Conservation (phyloP, 129 eudicot genomes). For the Dittrichia graveolens region DNA sequence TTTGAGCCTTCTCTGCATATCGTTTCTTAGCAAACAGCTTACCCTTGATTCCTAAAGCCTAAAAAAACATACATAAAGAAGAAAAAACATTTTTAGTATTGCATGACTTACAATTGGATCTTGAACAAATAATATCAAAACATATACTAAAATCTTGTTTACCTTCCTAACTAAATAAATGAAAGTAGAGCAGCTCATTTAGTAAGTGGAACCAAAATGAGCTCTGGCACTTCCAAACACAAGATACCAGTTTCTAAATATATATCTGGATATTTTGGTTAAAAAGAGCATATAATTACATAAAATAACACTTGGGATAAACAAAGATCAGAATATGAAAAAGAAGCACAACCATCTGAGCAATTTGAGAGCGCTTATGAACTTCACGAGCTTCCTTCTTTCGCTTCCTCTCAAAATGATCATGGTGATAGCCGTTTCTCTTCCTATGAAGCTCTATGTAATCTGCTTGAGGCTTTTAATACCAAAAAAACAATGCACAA, state of each 20-base stretch:
- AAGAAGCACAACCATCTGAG: constrained; percentile 54
- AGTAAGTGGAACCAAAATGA: too few relatives aligned
- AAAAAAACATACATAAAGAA: constrained; percentile 4
- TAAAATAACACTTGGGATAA: background rate
- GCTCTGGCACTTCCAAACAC: background rate
- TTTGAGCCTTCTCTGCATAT: constrained; percentile 79
- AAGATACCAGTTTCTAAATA: background rate
- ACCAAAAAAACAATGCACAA: background rate
- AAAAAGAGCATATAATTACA: background rate
- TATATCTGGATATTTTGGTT: background rate
- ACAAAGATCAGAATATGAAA: background rate
- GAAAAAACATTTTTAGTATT: background rate
- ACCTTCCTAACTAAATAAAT: too few relatives aligned
- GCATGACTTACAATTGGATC: background rate
- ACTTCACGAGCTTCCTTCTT: constrained; percentile 98
- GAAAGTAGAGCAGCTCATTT: too few relatives aligned
- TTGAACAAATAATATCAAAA: background rate
- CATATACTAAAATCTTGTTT: too few relatives aligned
- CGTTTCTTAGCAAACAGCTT: constrained; percentile 80
- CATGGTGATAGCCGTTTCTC: constrained; percentile 82
- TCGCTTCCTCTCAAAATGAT: constrained; percentile 88
- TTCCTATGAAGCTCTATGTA: constrained; percentile 87
- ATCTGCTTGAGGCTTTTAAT: constrained; percentile 90
- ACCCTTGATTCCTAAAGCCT: constrained; percentile 91
- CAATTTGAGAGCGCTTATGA: constrained; percentile 72